Percentiles rank a stretch among this genome's conserved stretches.
Evolutionary conservation across 2,329 filamentous ascomycete species (phyloP).

Genomic region (Zopfia rhizophila): DNA sequence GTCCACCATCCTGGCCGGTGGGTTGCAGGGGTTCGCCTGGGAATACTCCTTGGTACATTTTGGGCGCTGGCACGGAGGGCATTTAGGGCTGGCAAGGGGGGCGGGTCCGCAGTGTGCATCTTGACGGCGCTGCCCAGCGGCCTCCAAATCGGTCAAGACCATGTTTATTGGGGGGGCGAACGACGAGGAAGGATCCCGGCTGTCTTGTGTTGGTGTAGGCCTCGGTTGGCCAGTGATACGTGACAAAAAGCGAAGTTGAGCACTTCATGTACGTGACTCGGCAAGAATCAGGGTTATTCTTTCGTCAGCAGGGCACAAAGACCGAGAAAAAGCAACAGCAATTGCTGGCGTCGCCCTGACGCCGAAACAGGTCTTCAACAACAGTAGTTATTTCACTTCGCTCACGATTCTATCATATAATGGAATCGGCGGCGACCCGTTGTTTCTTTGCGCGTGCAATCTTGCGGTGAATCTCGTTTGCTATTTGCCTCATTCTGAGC

Average conservation of each 20-base stretch:
- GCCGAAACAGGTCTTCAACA: not conserved
- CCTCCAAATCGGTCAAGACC: constrained; percentile 1
- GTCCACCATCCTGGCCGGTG: constrained; percentile 32
- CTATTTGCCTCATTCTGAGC: constrained; percentile 33
- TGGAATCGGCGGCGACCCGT: constrained; percentile 34
- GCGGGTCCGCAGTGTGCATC: too few species aligned
- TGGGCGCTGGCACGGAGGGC: too few species aligned
- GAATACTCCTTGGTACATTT: too few species aligned
- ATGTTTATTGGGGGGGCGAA: constrained; percentile 8
- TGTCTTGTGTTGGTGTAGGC: constrained; percentile 36
- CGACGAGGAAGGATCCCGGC: constrained; percentile 9
- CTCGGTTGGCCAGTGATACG: constrained; percentile 36
- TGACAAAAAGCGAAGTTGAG: constrained; percentile 29
- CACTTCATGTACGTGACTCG: constrained; percentile 39
- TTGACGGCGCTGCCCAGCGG: too few species aligned
- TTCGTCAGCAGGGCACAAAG: constrained; percentile 38
- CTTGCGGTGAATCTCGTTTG: constrained; percentile 29
- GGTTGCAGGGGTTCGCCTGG: constrained; percentile 28
- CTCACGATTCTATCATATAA: constrained; percentile 14
- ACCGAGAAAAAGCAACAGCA: constrained; percentile 20
- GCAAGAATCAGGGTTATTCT: constrained; percentile 37
- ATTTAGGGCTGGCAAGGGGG: too few species aligned
- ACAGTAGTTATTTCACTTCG: not conserved
- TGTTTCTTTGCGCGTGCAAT: constrained; percentile 15
- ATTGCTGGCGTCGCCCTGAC: not conserved